Base-by-base conservation (phyloP, 768 basidiomycete species). In the Tephrocybe sp. region DNA sequence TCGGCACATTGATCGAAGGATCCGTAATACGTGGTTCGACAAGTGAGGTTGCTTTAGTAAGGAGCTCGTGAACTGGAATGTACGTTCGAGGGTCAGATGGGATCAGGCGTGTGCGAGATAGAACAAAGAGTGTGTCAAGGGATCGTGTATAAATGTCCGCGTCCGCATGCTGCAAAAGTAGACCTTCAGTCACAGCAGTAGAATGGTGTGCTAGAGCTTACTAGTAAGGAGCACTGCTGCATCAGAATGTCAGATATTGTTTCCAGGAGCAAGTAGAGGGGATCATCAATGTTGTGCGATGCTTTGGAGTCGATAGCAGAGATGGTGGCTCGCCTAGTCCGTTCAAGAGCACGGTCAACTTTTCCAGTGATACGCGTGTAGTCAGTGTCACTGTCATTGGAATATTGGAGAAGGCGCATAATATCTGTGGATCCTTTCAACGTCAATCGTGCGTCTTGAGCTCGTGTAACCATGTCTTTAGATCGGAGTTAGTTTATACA, bases 331-430 rank as follows among this genome's bases (percentile, higher is more conserved):
- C 83, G 74, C 16, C 85, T 72, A 12, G 84, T 58, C 45, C 80
- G 71, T 61, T 87, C 87, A 10, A 89, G 54, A 0, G 82, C 78
- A 20, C 85, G 75, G 45, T 80, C 77, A 12, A 85, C 66, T 62
- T 87, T 89, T 17, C 70, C 73, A 16, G 67, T 67, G 30, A 72
- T 66, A 1, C 76, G 73, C 8, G 45, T 46, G 16, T 70, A 36
- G 17, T 77, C 73, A n/a, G 70, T 68, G 38, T 69, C 65, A 19
- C 53, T 51, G 10, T 46, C 46, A 1, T 38, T 43, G 5, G 13
- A 20, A 34, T 2, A 32, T 30, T 48, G 54, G n/a, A 61, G 53
- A 26, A 60, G 41, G 45, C 54, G 45, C 19, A 56, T 35, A 7
- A 64, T 43, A 12, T 47, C 47, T 22, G 59, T 34, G 17, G 43